These are phyloP conservation scores for Chalciporus sphaerocephalus DNA, from an alignment of 768 basidiomycete species.

Conservation along the genomic window DNA sequence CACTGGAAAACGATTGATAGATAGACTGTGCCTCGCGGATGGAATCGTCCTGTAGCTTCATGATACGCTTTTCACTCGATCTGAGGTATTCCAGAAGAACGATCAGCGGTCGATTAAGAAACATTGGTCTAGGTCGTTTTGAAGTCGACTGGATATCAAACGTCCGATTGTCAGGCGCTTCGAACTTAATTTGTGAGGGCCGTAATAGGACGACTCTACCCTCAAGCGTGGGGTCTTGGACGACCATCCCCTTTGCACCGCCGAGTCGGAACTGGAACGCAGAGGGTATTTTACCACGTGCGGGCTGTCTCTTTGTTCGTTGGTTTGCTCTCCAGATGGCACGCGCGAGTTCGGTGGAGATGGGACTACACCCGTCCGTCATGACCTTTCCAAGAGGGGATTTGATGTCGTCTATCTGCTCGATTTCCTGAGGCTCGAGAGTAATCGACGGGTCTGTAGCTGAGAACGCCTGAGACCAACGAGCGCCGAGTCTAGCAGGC, in stretches of 20 bases:
- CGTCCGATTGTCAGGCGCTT: slow-evolving; percentile 32
- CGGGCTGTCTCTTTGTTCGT: slow-evolving; percentile 19
- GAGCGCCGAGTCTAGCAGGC: slow-evolving; percentile 49
- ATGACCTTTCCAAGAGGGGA: slow-evolving; percentile 33
- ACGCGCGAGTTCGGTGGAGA: slow-evolving; percentile 36
- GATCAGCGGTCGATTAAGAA: slow-evolving; percentile 47
- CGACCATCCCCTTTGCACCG: slow-evolving; percentile 48
- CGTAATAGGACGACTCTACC: slow-evolving; percentile 39
- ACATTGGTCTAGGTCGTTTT: slow-evolving; percentile 38
- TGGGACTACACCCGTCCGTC: slow-evolving; percentile 51
- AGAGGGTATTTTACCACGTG: slow-evolving; percentile 30
- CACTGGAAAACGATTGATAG: slow-evolving; percentile 31
- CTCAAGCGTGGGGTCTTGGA: slow-evolving; percentile 35
- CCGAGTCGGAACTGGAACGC: slow-evolving; percentile 43
- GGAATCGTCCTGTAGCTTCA: slow-evolving; percentile 35
- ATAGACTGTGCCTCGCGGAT: slow-evolving; percentile 36
- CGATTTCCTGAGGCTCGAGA: slow-evolving; percentile 35
- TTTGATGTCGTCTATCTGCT: slow-evolving; percentile 26
- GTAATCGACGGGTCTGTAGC: slow-evolving; percentile 45
- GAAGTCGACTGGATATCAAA: slow-evolving; percentile 50
- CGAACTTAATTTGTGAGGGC: slow-evolving; percentile 48
- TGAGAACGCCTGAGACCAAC: slow-evolving; percentile 53
- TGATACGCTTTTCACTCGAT: slow-evolving; percentile 31
- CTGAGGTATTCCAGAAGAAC: slow-evolving; percentile 45
- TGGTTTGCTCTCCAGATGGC: slow-evolving; percentile 37